These are phyloP conservation scores for Fusarium subglutinans DNA, from an alignment of 2,329 filamentous ascomycete species.

Conservation along the genomic window DNA sequence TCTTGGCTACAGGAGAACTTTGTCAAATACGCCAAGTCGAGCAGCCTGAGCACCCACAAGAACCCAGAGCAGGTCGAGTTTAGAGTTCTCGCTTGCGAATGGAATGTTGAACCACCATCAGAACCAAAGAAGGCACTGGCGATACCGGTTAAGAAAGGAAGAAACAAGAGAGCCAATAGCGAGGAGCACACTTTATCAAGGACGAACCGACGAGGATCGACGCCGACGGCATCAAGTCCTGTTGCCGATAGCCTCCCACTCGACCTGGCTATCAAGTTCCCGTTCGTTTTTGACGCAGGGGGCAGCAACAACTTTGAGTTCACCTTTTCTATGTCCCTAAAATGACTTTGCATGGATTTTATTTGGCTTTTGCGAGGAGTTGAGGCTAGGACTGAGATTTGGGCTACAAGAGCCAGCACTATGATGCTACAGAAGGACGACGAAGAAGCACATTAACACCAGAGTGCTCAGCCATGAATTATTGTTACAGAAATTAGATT, in stretches of 20 bases:
- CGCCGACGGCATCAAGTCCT: neutral
- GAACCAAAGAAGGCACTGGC: slow-evolving; percentile 10
- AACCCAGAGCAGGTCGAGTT: slow-evolving; percentile 52
- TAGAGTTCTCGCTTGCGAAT: slow-evolving; percentile 54
- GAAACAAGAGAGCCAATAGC: slow-evolving; percentile 40
- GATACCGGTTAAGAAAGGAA: slow-evolving; percentile 38
- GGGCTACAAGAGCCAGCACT: neutral
- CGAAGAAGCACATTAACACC: neutral
- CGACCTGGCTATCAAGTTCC: slow-evolving; percentile 6
- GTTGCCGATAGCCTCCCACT: neutral
- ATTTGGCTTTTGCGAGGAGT: slow-evolving; percentile 13
- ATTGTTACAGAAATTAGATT: slow-evolving; percentile 19
- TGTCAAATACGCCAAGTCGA: slow-evolving; percentile 48
- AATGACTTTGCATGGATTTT: slow-evolving; percentile 3
- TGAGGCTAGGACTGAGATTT: slow-evolving; percentile 1
- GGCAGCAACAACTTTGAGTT: slow-evolving; percentile 38
- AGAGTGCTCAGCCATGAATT: neutral
- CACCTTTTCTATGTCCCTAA: slow-evolving; percentile 35
- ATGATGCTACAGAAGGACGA: neutral
- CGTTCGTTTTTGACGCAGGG: slow-evolving; percentile 39
- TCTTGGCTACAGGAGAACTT: slow-evolving; percentile 53
- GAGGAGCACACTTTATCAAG: slow-evolving; percentile 37
- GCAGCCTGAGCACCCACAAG: slow-evolving; percentile 45
- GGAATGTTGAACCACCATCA: slow-evolving; percentile 42
- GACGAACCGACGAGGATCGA: slow-evolving; percentile 24